phyloP scores from a whole-genome alignment of 208 protist genomes.

The Wallacemonas rigidus region DNA sequence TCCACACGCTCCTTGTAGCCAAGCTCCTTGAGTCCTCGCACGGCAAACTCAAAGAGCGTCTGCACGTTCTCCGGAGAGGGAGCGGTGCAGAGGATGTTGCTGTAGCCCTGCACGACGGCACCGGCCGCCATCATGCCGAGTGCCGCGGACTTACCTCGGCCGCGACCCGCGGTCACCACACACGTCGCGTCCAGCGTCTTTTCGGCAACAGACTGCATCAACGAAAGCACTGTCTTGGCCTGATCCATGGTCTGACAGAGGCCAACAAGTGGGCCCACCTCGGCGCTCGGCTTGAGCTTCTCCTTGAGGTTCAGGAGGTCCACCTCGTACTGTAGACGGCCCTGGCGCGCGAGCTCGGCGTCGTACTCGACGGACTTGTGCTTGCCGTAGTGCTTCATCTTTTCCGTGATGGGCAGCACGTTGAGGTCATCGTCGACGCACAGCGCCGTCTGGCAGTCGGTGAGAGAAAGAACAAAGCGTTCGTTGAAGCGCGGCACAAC shows the following conservation, averaged over 20 bases:
- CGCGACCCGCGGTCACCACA: constrained; percentile 96
- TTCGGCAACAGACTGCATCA: constrained; percentile 97
- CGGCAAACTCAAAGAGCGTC: constrained; percentile 99
- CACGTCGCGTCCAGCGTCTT: constrained; percentile 97
- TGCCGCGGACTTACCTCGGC: constrained; percentile 97
- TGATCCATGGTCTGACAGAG: constrained; percentile 96
- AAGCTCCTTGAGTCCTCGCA: constrained; percentile 96
- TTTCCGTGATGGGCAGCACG: constrained; percentile 96
- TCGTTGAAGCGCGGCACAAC: constrained; percentile 99
- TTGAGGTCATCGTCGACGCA: constrained; percentile 99
- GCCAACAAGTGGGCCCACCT: constrained; percentile 93
- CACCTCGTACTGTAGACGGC: constrained; percentile 80
- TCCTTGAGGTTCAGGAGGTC: constrained; percentile 82
- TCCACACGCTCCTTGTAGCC: constrained; percentile 97
- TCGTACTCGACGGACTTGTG: constrained; percentile 47
- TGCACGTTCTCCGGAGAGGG: constrained; percentile 98
- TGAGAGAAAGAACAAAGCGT: constrained; percentile 98
- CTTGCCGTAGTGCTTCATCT: constrained; percentile 68
- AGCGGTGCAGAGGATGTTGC: constrained; percentile 99
- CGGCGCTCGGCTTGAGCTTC: constrained; percentile 66
- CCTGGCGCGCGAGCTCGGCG: constrained; percentile 66
- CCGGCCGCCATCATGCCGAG: constrained; percentile 95
- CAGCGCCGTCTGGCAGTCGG: constrained; percentile 93
- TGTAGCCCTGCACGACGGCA: constrained; percentile 97
- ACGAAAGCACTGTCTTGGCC: constrained; percentile 96